A percentile compares a stretch with the other conserved stretches of the same genome.
Evolutionary conservation across 371 early-diverging fungal species (phyloP).

Genomic region (Mucor mucedo): DNA sequence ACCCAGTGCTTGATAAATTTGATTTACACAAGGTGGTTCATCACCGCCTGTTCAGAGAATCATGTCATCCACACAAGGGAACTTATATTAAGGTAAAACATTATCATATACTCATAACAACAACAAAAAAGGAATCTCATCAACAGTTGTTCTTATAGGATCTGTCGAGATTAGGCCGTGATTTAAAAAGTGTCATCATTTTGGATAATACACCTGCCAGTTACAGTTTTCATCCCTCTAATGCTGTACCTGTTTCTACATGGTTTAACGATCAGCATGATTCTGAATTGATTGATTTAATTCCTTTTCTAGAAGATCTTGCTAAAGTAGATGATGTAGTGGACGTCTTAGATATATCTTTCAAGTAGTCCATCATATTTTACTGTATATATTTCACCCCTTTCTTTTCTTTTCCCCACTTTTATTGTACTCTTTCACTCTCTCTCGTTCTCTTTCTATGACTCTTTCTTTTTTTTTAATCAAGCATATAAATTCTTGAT

Average conservation of each 20-base stretch:
- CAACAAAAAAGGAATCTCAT: not conserved
- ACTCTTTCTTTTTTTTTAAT: constrained; percentile 32
- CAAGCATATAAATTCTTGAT: constrained; percentile 79
- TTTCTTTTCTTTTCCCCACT: not conserved
- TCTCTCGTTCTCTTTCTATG: not conserved
- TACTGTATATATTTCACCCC: not conserved
- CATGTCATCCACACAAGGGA: constrained; percentile 88
- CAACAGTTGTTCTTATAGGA: constrained; percentile 50
- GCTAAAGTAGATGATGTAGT: constrained; percentile 36
- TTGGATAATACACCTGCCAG: constrained; percentile 91
- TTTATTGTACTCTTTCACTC: not conserved
- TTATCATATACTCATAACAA: not conserved
- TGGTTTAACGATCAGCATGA: constrained; percentile 98
- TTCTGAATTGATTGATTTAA: constrained; percentile 88
- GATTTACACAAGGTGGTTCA: constrained; percentile 81
- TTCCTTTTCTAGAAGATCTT: constrained; percentile 80
- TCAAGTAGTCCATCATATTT: not conserved
- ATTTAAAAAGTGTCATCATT: constrained; percentile 75
- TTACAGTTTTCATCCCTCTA: constrained; percentile 93
- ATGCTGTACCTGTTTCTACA: constrained; percentile 91
- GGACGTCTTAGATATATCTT: constrained; percentile 19
- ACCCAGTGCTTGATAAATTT: constrained; percentile 90
- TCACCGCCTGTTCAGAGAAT: constrained; percentile 92
- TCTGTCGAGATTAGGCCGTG: constrained; percentile 77
- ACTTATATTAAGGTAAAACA: constrained; percentile 87